Evolutionary conservation across 768 basidiomycete species (phyloP), one percentile per base, ranked within the genome.

Genomic region (Ramaria sp.): DNA sequence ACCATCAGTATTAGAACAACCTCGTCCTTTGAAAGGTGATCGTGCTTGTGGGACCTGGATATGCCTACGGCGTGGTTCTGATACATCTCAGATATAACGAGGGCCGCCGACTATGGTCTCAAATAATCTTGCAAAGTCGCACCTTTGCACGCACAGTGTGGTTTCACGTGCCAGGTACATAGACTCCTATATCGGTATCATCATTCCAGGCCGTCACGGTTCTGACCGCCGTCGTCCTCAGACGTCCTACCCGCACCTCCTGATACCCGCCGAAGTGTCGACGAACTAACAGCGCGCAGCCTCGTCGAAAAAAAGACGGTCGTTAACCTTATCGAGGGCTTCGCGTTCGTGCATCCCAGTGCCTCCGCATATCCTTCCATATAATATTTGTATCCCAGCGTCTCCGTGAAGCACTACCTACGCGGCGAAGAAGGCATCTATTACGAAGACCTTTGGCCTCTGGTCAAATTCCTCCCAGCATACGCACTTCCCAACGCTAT

Each of bases 401-500:
- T 86, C 38, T 75, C 85, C 3, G 71, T 83, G 17, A 86, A 86
- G 66, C 85, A 86, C 65, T 87, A 86, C 64, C 69, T 85, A 17
- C 74, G 84, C 41, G 83, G 82, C 5, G 75, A 76, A 64, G 75
- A 75, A 51, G 69, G 69, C 17, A 60, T 54, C 17, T 45, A 49
- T 19, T 60, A 61, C 48, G 77, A 74, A 62, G 83, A 86, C 65
- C 69, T 86, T 15, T 86, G 83, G 68, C 77, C 83, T 59, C 77
- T 83, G 45, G 80, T 84, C 65, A 87, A 84, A 65, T 85, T 81
- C 66, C 75, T 88, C n/a, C 84, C 86, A 3, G 71, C 79, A 1
- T 65, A 65, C 46, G 53, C 54, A 13, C 61, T 64, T 13, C 63
- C 63, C 1, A 50, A 50, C 42, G 62, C 63, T 17, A 20, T 57